Base-by-base conservation (phyloP, 768 basidiomycete genomes). In the Trametes coccinea region DNA sequence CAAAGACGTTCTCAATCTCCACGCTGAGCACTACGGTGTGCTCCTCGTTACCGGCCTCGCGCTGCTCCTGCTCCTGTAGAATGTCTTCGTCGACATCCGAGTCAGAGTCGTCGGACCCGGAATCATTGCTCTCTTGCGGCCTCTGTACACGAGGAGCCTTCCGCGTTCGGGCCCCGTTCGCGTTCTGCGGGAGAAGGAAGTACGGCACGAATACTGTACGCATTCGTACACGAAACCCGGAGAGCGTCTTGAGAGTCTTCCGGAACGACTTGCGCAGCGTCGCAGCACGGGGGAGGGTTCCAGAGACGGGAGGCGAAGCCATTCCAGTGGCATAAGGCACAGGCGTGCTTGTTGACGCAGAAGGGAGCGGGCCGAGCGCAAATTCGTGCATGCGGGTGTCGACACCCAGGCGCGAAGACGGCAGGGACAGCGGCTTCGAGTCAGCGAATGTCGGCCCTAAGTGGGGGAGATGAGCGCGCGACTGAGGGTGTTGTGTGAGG, bases 171-270 rank as follows among this genome's bases (percentile, higher is more conserved):
- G 22, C 22, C 22, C 22, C 22, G 22, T 22, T 22, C 22, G 22
- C 22, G 11, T 44, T 40, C 33, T 80, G 80, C 2, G 86, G 84
- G 4, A 93, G 75, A 47, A 93, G 79, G 22, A 95, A 83, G 66
- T 92, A 88, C 0, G 95, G 95, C 10, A 95, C 87, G 65, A 95
- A 93, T 5, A 94, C 89, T 0, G 93, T 95, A n/a, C 93, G 84
- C 95, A 96, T 96, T 37, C 93, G 86, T 29, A 97, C 90, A 17
- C 87, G 82, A 73, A 97, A 90, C 3, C 93, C 94, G 30, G 91
- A 90, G 4, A 89, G 86, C 0, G 91, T 89, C 47, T 82, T 80
- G 16, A 97, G 75, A 0, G 89, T 87, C 68, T 90, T 88, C 31
- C 94, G 83, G 72, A 86, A 95, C 1, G 93, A 92, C 71, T 94